Base-by-base conservation (phyloP, 2,329 filamentous ascomycete species). In the Trichoderma pleuroti region DNA sequence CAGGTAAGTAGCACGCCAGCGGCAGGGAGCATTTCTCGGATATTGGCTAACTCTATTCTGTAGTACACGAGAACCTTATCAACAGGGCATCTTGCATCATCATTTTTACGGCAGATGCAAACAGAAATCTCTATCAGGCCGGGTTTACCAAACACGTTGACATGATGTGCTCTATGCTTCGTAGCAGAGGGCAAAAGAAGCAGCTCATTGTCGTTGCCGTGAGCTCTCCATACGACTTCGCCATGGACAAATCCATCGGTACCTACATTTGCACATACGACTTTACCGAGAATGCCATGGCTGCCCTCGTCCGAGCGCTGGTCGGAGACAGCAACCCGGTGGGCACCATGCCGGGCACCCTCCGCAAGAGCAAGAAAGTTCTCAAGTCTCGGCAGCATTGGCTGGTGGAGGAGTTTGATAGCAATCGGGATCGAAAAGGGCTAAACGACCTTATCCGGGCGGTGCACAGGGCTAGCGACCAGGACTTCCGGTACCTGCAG, bases 251-350 rank as follows among this genome's bases (percentile, higher is more conserved):
- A 74, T 90, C 90, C 1, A 95, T 98, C 52, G 92, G 93, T 7
- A 97, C 94, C 1, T 98, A 98, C 76, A 87, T 98, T 52, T 98
- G 95, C 83, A 97, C 94, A 0, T 98, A 97, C 79, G 94, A 98
- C 81, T 98, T 97, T 77, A 98, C 95, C 0, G 95, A 98, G 76
- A 95, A 92, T 9, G 94, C 95, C 21, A 88, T 98, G 82, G 90
- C 92, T 72, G 93, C 94, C 1, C 83, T 97, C 5, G 93, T 97
- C 21, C 90, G 93, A 71, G 92, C 93, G 0, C 82, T 98, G 0
- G 95, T 95, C 75, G 94, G 94, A 11, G 93, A 97, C 72, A 85
- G 87, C 68, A 80, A 82, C 11, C 87, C 89, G 0, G 83, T 84
- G 34, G 89, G 88, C 0, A 89, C 86, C 0, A 83, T 91, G 68